A percentile compares a stretch with the other conserved stretches of the same genome.
These are phyloP conservation scores for Phytopythium ostracodes DNA, from an alignment of 352 stramenopile species.

Conservation along the genomic window DNA sequence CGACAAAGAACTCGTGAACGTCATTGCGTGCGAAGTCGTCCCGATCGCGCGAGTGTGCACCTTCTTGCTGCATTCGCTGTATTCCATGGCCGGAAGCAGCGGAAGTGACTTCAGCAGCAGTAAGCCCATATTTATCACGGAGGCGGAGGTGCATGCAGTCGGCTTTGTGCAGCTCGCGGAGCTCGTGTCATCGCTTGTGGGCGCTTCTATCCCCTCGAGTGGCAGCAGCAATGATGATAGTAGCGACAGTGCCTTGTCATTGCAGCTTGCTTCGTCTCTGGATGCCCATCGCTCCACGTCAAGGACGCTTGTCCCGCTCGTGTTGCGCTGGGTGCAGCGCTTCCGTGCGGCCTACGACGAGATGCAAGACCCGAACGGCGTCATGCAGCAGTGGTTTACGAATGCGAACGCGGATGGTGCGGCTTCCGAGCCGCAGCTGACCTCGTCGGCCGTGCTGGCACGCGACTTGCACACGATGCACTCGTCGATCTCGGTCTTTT, in stretches of 20 bases:
- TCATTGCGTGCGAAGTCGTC: constrained; percentile 72
- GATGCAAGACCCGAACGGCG: constrained; percentile 66
- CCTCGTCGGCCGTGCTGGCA: constrained; percentile 35
- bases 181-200: constrained; percentile 8
- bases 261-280: no score
- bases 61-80: constrained; percentile 55
- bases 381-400: constrained; percentile 76
- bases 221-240: constrained; percentile 12
- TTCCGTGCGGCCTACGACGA: constrained; percentile 72
- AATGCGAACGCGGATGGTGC: constrained; percentile 47
- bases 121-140: constrained; percentile 62
- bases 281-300: background rate
- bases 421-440: constrained; percentile 15
- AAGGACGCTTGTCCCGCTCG: constrained; percentile 25
- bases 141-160: constrained; percentile 36
- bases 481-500: constrained; percentile 70
- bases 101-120: constrained; percentile 12
- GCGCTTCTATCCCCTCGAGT: background rate
- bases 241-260: background rate
- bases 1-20: constrained; percentile 53
- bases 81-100: background rate
- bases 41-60: constrained; percentile 65
- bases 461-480: constrained; percentile 79
- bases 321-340: constrained; percentile 54
- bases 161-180: constrained; percentile 43